Evolutionary conservation across 495 filamentous ascomycete genomes (phyloP), one percentile per base, ranked within the genome.

Genomic region (Aspergillus carlsbadensis): DNA sequence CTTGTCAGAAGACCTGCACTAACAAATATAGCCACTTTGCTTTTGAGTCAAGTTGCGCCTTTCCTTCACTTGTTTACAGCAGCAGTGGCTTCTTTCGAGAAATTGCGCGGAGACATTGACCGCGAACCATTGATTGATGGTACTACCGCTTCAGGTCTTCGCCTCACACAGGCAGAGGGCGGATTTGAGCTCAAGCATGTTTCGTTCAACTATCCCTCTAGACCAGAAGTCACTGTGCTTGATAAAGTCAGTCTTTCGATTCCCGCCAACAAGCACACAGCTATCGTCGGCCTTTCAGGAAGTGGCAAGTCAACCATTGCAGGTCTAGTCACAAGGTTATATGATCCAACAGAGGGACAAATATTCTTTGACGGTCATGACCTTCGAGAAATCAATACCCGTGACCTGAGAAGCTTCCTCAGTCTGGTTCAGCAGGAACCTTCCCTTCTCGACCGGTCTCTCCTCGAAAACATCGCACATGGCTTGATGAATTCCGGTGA

Each of bases 281-380:
- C 85, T 1, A 78, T 91, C 37, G 84, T 90, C 6, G 87, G 87
- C 14, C 69, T 84, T 10, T 88, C 86, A 13, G 87, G 87, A 18
- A 84, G 81, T 55, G 87, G 87, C n/a, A 91, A 91, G 60, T 87
- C 84, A 3, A 90, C 87, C 6, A 74, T 89, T 26, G 79, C 80
- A 0, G 77, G 78, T 8, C 64, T 88, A 10, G 58, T 85, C 2
- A 75, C 77, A 17, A 70, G 85, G 10, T 65, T 86, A 43, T 79
- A 79, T 53, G 76, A 81, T 62, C 69, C 72, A 11, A 69, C 59
- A 0, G 48, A 68, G 6, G 79, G 79, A n/a, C 41, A 65, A 11
- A 70, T 89, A 35, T 54, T 67, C 3, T 69, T 90, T 6, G 82
- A 83, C 44, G 81, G 77, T 8, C 69, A 76, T 7, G 70, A 84